phyloP scores from a whole-genome alignment of 768 basidiomycete species.

The Kwoniella sp. region DNA sequence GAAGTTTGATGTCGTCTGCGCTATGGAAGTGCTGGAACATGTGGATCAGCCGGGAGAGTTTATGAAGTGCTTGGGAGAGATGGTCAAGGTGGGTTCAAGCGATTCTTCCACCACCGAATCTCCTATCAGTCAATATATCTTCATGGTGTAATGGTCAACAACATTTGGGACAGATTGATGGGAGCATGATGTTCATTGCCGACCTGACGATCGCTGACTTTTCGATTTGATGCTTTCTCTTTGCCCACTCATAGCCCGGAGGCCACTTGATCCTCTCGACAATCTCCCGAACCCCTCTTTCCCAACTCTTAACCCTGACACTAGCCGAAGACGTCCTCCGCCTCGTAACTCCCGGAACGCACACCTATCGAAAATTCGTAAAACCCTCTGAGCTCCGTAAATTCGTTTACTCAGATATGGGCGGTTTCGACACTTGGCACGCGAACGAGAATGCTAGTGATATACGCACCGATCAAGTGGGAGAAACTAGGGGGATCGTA shows the following conservation, averaged over 20 bases:
- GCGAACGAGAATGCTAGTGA: constrained; percentile 39
- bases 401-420: constrained; percentile 71
- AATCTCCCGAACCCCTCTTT: constrained; percentile 78
- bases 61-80: constrained; percentile 73
- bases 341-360: constrained; percentile 82
- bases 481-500: constrained; percentile 54
- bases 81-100: constrained; percentile 85
- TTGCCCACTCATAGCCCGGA: constrained; percentile 67
- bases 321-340: constrained; percentile 80
- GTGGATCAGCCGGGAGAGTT: constrained; percentile 89
- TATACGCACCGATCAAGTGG: constrained; percentile 33
- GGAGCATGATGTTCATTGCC: too few relatives aligned
- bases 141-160: too few relatives aligned
- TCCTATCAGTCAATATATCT: too few relatives aligned
- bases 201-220: background rate
- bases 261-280: constrained; percentile 95
- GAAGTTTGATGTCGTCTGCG: constrained; percentile 88
- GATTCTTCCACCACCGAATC: too few relatives aligned
- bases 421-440: constrained; percentile 48
- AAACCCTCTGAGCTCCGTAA: constrained; percentile 79
- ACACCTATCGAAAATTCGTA: constrained; percentile 86
- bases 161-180: too few relatives aligned
- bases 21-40: constrained; percentile 97
- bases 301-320: constrained; percentile 70
- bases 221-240: background rate